These are phyloP conservation scores for Ustulina deusta DNA, from an alignment of 2,329 filamentous ascomycete species.

Conservation along the genomic window DNA sequence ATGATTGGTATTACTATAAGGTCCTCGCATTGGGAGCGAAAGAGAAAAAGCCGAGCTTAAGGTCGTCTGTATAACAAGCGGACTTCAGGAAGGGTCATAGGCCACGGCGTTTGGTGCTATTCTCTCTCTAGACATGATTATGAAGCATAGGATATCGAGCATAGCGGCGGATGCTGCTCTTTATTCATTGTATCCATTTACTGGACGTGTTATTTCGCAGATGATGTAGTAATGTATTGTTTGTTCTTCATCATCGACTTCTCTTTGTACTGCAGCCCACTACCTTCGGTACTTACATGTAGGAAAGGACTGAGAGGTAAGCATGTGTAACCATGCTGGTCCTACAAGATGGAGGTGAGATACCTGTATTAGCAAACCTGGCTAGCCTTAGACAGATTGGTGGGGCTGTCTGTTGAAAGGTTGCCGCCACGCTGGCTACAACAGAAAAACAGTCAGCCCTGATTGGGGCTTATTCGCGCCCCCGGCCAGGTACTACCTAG, in stretches of 20 bases:
- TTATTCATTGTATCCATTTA: slow-evolving; percentile 45
- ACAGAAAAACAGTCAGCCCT: slow-evolving; percentile 44
- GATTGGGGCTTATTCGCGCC: slow-evolving; percentile 17
- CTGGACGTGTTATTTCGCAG: slow-evolving; percentile 28
- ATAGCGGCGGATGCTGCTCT: slow-evolving; percentile 39
- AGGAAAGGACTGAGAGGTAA: background rate
- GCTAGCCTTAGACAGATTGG: background rate
- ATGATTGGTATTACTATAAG: slow-evolving; percentile 31
- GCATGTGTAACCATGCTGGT: too few relatives aligned
- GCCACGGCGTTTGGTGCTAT: slow-evolving; percentile 46
- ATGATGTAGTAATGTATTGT: slow-evolving; percentile 18
- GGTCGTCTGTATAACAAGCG: slow-evolving; percentile 47
- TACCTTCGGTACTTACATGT: background rate
- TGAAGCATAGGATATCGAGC: slow-evolving; percentile 45
- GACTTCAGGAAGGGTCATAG: slow-evolving; percentile 44
- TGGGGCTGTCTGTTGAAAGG: background rate
- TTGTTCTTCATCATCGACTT: background rate
- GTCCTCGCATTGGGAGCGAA: slow-evolving; percentile 32
- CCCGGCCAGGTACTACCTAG: background rate
- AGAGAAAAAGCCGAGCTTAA: slow-evolving; percentile 27
- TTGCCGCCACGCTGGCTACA: slow-evolving; percentile 48
- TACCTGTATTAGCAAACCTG: too few relatives aligned
- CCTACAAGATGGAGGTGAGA: too few relatives aligned
- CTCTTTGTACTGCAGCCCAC: background rate
- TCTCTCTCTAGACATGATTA: slow-evolving; percentile 45